Evolutionary conservation across 345 rosid genomes (phyloP).

Genomic region (Hibiscus trionum): DNA sequence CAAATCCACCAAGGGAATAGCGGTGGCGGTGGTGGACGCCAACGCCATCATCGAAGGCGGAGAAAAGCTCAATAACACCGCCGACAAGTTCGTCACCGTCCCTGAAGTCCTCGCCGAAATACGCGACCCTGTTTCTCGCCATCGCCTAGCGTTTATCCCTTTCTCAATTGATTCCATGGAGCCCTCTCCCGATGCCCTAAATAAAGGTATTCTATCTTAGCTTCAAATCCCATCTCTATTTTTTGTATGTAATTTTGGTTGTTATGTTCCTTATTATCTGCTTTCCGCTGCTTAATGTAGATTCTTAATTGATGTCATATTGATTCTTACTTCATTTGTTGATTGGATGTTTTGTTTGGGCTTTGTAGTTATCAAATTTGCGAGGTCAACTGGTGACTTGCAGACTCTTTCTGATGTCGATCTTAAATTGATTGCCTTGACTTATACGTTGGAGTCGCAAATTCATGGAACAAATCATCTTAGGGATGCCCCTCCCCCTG

Average conservation of each 20-base stretch:
- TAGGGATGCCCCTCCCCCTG: constrained; percentile 73
- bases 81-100: constrained; percentile 78
- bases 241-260: neutral
- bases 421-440: constrained; percentile 71
- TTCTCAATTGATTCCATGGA: constrained; percentile 70
- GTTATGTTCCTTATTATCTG: neutral
- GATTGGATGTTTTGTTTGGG: neutral
- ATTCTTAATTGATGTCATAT: neutral
- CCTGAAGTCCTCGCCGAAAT: constrained; percentile 75
- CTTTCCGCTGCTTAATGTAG: neutral
- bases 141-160: constrained; percentile 63
- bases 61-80: constrained; percentile 43
- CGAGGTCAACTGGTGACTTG: constrained; percentile 82
- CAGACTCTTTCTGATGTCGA: constrained; percentile 89
- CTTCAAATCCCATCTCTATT: neutral
- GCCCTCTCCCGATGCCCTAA: constrained; percentile 77
- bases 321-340: neutral
- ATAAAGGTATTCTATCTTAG: constrained; percentile 38
- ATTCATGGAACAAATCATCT: constrained; percentile 68
- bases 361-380: constrained; percentile 63
- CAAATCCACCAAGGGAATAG: constrained; percentile 66
- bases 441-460: constrained; percentile 73
- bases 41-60: constrained; percentile 77
- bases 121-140: constrained; percentile 88
- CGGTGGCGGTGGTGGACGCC: constrained; percentile 77